A percentile compares a stretch with the other conserved stretches of the same genome.
Evolutionary conservation across 1,284 basidiomycete genomes (phyloP).

Genomic region (Hemileia vastatrix): DNA sequence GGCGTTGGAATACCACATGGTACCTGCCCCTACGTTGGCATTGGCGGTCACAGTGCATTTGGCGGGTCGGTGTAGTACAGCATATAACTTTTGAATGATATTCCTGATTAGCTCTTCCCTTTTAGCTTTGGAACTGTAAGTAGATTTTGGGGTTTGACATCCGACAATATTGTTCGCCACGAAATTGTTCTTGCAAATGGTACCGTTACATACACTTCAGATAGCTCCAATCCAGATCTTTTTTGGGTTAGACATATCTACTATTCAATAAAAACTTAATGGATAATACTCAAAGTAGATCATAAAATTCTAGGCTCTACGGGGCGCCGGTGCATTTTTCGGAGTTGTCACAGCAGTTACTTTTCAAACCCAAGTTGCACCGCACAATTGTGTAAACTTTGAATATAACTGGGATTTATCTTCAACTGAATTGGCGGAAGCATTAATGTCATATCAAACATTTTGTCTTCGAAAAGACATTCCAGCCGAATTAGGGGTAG

Average conservation of each 20-base stretch:
- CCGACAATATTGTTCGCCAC: constrained; percentile 38
- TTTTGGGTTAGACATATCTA: constrained; percentile 31
- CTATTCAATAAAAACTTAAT: too few species aligned
- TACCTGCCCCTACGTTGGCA: constrained; percentile 42
- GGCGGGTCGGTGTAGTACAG: constrained; percentile 30
- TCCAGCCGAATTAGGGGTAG: neutral
- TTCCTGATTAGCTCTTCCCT: neutral
- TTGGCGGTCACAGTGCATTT: constrained; percentile 40
- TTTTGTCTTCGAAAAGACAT: neutral
- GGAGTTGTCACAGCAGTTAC: constrained; percentile 7
- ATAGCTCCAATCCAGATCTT: constrained; percentile 25
- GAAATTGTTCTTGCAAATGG: constrained; percentile 45
- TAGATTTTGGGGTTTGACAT: constrained; percentile 41
- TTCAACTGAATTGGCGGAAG: neutral
- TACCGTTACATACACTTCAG: constrained; percentile 28
- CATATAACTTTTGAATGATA: too few species aligned
- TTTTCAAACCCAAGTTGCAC: constrained; percentile 3
- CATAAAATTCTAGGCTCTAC: constrained; percentile 2
- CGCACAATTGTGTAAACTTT: neutral
- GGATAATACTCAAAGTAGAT: too few species aligned
- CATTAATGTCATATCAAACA: constrained; percentile 5
- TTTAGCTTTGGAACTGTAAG: constrained; percentile 34
- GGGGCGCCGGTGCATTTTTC: constrained; percentile 12
- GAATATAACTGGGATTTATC: constrained; percentile 5
- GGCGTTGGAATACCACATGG: constrained; percentile 41